Evolutionary conservation across 176 grass and related monocot genomes (phyloP).

Genomic region (Guadua angustifolia): DNA sequence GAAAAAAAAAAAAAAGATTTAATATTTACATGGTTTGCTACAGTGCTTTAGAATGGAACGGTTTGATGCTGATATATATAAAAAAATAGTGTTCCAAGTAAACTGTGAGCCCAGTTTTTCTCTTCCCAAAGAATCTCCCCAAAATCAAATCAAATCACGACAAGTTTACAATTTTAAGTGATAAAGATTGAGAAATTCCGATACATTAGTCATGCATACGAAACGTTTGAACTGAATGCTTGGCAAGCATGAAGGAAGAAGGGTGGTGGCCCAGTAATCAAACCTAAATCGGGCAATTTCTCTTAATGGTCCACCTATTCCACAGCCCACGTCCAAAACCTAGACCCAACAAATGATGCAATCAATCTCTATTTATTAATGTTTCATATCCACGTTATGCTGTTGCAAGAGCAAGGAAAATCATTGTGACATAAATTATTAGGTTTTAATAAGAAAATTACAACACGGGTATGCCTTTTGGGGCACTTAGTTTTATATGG

Average conservation of each 20-base stretch:
- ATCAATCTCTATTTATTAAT: constrained; percentile 13
- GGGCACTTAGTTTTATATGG: no score
- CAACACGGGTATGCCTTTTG: no score
- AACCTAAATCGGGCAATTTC: constrained; percentile 98
- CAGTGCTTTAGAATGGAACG: neutral
- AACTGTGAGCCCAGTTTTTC: neutral
- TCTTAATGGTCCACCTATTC: constrained; percentile 89
- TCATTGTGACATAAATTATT: neutral
- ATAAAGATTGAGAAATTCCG: constrained; percentile 6
- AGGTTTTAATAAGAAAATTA: neutral
- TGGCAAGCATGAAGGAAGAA: neutral
- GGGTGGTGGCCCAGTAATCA: constrained; percentile 9
- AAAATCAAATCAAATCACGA: constrained; percentile 13
- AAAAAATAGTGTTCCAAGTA: constrained; percentile 12
- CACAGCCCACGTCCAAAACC: constrained; percentile 95
- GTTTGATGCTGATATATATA: constrained; percentile 2
- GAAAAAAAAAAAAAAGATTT: neutral
- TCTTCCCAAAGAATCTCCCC: neutral
- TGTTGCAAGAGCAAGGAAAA: neutral
- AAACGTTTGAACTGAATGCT: neutral
- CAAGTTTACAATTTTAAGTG: neutral
- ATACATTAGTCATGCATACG: constrained; percentile 6
- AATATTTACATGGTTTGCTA: neutral
- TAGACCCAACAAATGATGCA: constrained; percentile 44
- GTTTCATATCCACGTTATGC: constrained; percentile 1